Evolutionary conservation across 164 flowering plant species (phyloP), one percentile per base, ranked within the genome.

Genomic region (Taxillus chinensis): DNA sequence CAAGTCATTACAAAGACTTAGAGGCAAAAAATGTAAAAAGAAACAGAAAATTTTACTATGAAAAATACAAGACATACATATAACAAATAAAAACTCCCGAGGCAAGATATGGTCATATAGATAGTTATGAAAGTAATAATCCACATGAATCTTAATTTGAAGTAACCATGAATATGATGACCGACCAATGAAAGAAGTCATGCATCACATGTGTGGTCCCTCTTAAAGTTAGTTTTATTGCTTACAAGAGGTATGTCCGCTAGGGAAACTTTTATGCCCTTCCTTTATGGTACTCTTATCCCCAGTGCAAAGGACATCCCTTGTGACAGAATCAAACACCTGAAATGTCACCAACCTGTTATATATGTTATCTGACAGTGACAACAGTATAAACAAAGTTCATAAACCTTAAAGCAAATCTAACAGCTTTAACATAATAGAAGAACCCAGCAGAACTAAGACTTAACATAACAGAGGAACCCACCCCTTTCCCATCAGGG

Each of bases 401-500:
- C 51, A 48, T 8, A 14, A 48, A 48, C 51, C 0, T 8, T 11
- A 48, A 48, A 4, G 12, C 4, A 48, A 48, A 4, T 11, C 11
- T 8, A 12, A 8, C 9, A 11, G 4, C 13, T 48, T 43, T 6
- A 43, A 48, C 13, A 8, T 4, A 48, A 48, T 4, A 12, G 14
- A 48, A 8, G 12, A 8, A 48, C 4, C 11, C 11, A 48, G 4
- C 11, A 11, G 12, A 11, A 48, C 12, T 8, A 48, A 48, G 51
- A 14, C 51, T 8, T 15, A 51, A 51, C 6, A 15, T 6, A 51
- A n/a, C 4, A 51, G 54, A 48, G 9, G 10, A 27, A 48, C 51
- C 27, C 4, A 57, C 59, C 41, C 43, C 59, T 37, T 9, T 57
- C 3, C 59, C 59, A 57, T 57, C 59, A 37, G 59, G 59, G 59